Conservation (phyloP, 345 rosid genomes). For the Dimocarpus longan region DNA sequence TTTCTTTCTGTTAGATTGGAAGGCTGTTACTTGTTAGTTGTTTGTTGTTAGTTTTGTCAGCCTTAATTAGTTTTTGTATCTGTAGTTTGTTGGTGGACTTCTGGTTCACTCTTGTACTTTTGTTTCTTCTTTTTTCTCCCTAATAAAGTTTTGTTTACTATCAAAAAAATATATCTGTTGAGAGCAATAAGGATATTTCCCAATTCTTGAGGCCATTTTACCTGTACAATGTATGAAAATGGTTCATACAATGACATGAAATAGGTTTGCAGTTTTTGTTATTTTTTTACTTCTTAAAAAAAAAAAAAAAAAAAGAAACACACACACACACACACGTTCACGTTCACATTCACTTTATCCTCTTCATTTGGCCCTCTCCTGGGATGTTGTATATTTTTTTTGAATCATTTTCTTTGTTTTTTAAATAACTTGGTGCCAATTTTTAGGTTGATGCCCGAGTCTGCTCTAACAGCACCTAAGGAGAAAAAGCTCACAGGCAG, state of each 20-base stretch:
- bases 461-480: slow-evolving; percentile 72
- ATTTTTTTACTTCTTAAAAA: neutral
- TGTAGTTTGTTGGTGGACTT: no score
- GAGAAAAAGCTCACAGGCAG: slow-evolving; percentile 92
- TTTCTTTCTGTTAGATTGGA: no score
- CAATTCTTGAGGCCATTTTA: neutral
- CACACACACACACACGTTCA: no score
- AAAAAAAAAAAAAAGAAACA: neutral
- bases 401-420: neutral
- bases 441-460: slow-evolving; percentile 87
- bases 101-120: no score
- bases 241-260: neutral
- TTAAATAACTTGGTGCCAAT: neutral
- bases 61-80: no score
- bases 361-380: neutral
- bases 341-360: neutral
- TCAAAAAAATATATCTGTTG: neutral
- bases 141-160: no score
- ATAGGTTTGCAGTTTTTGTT: neutral
- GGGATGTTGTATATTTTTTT: neutral
- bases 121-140: no score
- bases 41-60: no score
- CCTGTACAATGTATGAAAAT: neutral
- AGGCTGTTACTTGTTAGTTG: no score
- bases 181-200: neutral